phyloP scores from a whole-genome alignment of 1,284 basidiomycete species.

The Rhizoctonia solani region DNA sequence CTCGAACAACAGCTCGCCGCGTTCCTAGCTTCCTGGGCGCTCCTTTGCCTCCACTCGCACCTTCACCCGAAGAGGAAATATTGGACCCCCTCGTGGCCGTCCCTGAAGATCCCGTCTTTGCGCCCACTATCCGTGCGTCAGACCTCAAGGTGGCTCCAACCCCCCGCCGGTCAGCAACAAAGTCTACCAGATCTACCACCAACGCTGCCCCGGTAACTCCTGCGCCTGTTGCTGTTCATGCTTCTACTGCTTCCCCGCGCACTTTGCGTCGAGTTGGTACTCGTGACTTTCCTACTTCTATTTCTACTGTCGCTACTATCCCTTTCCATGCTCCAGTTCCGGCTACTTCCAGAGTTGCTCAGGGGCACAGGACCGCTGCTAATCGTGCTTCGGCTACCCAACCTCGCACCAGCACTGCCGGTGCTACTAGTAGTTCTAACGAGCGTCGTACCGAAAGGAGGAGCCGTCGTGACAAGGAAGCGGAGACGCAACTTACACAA shows the following conservation, averaged over 20 bases:
- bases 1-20: slow-evolving; percentile 49
- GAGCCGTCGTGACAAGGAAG: slow-evolving; percentile 12
- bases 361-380: not conserved
- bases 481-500: not conserved
- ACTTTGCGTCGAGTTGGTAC: slow-evolving; percentile 25
- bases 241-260: slow-evolving; percentile 1
- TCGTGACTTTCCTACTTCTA: slow-evolving; percentile 15
- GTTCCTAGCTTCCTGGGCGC: slow-evolving; percentile 33
- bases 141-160: slow-evolving; percentile 1
- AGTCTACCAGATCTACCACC: not conserved
- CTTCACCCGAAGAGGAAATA: slow-evolving; percentile 33
- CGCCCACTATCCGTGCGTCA: slow-evolving; percentile 5
- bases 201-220: slow-evolving; percentile 3
- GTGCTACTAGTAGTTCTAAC: not conserved
- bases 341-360: not conserved
- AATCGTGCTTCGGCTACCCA: not conserved
- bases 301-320: not conserved
- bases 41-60: slow-evolving; percentile 26
- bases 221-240: not conserved
- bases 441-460: slow-evolving; percentile 22
- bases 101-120: slow-evolving; percentile 31
- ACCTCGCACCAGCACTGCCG: not conserved
- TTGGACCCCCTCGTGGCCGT: slow-evolving; percentile 24
- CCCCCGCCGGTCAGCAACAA: not conserved
- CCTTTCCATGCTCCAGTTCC: not conserved